These are phyloP conservation scores for Xenoacremonium recifei DNA, from an alignment of 2,329 filamentous ascomycete species.

Conservation along the genomic window DNA sequence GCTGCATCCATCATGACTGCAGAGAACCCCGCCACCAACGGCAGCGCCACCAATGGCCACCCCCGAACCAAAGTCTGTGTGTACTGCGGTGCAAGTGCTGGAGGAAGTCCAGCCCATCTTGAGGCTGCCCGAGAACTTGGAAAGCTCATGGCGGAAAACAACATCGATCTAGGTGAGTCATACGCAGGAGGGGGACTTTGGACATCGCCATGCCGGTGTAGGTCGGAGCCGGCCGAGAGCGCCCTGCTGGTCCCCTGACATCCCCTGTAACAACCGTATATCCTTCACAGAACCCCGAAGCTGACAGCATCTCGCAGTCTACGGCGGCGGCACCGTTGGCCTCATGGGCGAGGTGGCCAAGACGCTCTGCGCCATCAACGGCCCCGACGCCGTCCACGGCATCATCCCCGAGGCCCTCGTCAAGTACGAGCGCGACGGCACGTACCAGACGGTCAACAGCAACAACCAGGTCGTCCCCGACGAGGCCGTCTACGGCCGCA, in stretches of 20 bases:
- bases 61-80: constrained; percentile 75
- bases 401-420: constrained; percentile 89
- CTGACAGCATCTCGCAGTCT: constrained; percentile 53
- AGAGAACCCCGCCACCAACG: constrained; percentile 25
- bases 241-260: constrained; percentile 3
- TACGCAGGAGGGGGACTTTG: too few relatives aligned
- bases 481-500: constrained; percentile 69
- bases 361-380: constrained; percentile 79
- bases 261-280: background rate
- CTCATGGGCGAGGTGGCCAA: constrained; percentile 94
- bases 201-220: too few relatives aligned
- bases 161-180: constrained; percentile 68
- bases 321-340: constrained; percentile 90
- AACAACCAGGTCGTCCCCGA: constrained; percentile 60
- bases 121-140: constrained; percentile 77
- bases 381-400: constrained; percentile 81
- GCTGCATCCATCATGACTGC: constrained; percentile 29
- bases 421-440: constrained; percentile 68
- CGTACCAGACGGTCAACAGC: constrained; percentile 44
- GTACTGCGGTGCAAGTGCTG: constrained; percentile 84
- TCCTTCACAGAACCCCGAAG: background rate
- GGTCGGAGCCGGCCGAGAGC: constrained; percentile 2
- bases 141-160: constrained; percentile 67
- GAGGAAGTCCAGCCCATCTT: constrained; percentile 71
- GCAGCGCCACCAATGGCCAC: constrained; percentile 22